Base-by-base conservation (phyloP, 176 grass and related monocot species). In the Typha latifolia region DNA sequence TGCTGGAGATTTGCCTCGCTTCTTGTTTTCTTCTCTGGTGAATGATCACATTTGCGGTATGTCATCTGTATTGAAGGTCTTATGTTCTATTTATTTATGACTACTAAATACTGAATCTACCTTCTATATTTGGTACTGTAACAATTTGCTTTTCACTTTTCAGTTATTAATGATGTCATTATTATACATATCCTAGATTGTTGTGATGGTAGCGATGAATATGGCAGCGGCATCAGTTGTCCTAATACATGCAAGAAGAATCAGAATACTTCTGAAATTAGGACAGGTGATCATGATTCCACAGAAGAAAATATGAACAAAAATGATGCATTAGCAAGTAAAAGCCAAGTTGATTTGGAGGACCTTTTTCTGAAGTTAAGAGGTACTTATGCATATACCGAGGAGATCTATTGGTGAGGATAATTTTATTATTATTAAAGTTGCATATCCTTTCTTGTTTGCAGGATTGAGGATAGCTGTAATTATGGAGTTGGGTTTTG, bases 141-240 rank as follows among this genome's bases (percentile, higher is more conserved):
- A 37, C 63, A 43, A 67, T 26, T 69, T 64, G 61, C 16, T 72
- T 14, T 11, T 73, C 14, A 49, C 55, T 71, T 62, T 52, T 12
- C 49, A 73, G 32, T 3, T 70, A 56, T 66, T 70, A 48, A 69
- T 21, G 23, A 32, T 67, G 47, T 13, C 62, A 79, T 43, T 74
- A 71, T 13, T 64, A 55, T 14, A 16, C 14, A 8, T 78, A 48
- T 61, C 12, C 13, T 69, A 99, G 89, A 96, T 80, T 96, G 93
- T 56, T 96, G 93, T 70, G 93, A 96, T 80, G 88, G 93, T 80
- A 96, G 93, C 66, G 93, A 96, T 62, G 93, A 96, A 62, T 84
- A 91, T 32, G 80, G 84, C 52, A 90, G 79, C 72, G 89, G 79
- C 18, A 73, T 80, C 32, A 67, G 32, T 49, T 99, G 94, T 70